Conservation (phyloP, 2,329 filamentous ascomycete species). For the Cladosporium colombiae region DNA sequence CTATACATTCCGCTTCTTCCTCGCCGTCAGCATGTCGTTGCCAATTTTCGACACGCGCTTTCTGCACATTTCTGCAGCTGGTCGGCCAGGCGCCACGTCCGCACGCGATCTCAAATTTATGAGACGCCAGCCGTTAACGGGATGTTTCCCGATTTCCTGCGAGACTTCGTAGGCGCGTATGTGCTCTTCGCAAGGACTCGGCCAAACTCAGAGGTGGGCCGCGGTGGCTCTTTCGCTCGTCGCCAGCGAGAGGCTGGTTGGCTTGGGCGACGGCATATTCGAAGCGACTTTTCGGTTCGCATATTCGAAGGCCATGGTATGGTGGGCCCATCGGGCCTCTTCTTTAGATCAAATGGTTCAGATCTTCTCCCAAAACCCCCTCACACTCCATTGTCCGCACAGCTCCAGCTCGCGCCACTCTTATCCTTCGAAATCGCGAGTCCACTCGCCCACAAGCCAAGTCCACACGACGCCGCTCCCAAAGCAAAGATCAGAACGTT, state of each 20-base stretch:
- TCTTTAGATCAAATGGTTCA: background rate
- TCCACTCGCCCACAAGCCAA: conserved; percentile 33
- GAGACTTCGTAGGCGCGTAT: background rate
- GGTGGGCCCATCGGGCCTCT: background rate
- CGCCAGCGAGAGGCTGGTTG: background rate
- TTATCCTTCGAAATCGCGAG: conserved; percentile 23
- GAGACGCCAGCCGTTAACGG: background rate
- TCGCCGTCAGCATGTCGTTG: background rate
- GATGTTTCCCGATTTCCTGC: background rate
- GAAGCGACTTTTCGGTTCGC: background rate
- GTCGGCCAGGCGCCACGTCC: background rate
- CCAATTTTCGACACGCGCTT: background rate
- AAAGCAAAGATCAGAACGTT: conserved; percentile 44
- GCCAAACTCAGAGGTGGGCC: background rate
- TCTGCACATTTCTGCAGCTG: background rate
- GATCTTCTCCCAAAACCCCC: background rate
- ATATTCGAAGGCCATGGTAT: background rate
- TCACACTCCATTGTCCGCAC: conserved; percentile 20
- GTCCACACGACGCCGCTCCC: conserved; percentile 32
- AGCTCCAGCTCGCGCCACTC: conserved; percentile 21
- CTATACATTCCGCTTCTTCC: background rate
- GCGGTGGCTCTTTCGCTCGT: background rate
- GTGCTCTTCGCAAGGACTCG: background rate
- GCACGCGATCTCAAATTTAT: background rate
- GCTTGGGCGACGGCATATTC: background rate